Conservation (phyloP, 2,329 filamentous ascomycete species). For the Fusarium nanum region DNA sequence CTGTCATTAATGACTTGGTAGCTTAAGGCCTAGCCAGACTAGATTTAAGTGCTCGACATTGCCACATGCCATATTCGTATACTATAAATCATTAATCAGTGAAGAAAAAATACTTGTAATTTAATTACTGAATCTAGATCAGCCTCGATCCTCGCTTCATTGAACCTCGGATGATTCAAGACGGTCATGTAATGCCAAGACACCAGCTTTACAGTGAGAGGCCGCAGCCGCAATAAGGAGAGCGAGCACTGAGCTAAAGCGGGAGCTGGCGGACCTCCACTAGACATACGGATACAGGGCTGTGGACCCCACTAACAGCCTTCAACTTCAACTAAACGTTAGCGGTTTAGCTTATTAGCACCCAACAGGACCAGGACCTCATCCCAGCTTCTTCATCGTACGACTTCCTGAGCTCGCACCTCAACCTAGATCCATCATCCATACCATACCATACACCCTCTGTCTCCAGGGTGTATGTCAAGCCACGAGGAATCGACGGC, state of each 20-base stretch:
- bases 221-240: conserved; percentile 13
- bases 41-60: not conserved
- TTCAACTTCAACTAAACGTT: not conserved
- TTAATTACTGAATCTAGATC: not conserved
- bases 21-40: not conserved
- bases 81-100: not conserved
- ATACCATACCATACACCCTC: conserved; percentile 9
- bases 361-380: not conserved
- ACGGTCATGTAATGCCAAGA: conserved; percentile 4
- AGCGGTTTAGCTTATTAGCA: conserved; percentile 1
- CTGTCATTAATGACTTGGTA: not conserved
- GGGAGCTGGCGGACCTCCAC: not conserved
- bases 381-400: conserved; percentile 6
- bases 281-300: not conserved
- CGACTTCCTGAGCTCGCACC: not conserved
- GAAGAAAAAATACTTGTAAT: not conserved
- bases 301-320: conserved; percentile 22
- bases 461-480: not conserved
- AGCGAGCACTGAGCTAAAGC: not conserved
- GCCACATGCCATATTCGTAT: not conserved
- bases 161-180: conserved; percentile 5
- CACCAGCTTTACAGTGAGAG: not conserved
- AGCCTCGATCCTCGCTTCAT: conserved; percentile 11
- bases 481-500: conserved; percentile 46
- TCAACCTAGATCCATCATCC: not conserved